Conservation (phyloP, 2,329 filamentous ascomycete species). For the Simplicillium sp. region DNA sequence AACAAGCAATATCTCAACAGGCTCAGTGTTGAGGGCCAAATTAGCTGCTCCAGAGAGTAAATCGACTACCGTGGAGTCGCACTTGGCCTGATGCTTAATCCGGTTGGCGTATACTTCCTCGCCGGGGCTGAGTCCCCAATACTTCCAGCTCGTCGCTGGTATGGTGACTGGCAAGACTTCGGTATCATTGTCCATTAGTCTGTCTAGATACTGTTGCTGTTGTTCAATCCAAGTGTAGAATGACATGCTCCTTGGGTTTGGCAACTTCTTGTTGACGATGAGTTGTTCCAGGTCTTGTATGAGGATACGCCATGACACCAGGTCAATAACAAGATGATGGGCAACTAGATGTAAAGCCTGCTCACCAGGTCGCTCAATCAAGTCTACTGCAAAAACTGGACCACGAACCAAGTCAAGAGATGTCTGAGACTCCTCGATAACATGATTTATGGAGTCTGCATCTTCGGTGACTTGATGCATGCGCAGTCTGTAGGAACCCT, state of each 20-base stretch:
- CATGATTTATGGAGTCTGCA: not conserved
- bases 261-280: not conserved
- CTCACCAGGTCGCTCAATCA: not conserved
- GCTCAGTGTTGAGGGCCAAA: conserved; percentile 20
- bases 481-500: not conserved
- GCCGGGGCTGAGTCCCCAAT: not conserved
- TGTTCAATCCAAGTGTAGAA: not conserved
- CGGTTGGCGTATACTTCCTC: not conserved
- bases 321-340: conserved; percentile 19
- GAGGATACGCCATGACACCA: conserved; percentile 36
- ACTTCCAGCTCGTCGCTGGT: not conserved
- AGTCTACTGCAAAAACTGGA: not conserved
- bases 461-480: not conserved
- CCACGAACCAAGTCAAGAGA: not conserved
- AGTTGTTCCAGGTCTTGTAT: conserved; percentile 1
- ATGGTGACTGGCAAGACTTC: not conserved
- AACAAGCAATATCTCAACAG: conserved; percentile 28
- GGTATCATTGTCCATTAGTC: not conserved
- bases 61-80: not conserved
- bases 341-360: conserved; percentile 1
- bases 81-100: not conserved
- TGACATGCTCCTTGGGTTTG: not conserved
- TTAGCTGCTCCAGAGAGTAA: conserved; percentile 17
- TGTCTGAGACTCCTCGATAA: not conserved
- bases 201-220: not conserved